phyloP scores from a whole-genome alignment of 2,329 filamentous ascomycete genomes.

The Chalaropsis ovoidea region DNA sequence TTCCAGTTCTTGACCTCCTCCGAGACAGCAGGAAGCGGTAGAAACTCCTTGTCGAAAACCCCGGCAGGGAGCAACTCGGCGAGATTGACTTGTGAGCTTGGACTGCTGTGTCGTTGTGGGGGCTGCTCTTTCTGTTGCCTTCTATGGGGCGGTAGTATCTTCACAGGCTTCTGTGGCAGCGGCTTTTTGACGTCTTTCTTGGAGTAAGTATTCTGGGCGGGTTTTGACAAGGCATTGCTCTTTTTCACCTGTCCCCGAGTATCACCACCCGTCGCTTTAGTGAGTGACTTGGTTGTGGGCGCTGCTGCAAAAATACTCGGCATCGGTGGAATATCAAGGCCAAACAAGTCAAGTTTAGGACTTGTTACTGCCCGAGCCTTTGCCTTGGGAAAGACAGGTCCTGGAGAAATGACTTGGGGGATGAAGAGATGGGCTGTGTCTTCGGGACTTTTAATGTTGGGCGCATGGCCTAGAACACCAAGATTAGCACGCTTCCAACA shows the following conservation, averaged over 20 bases:
- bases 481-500: not conserved
- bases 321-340: not conserved
- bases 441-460: not conserved
- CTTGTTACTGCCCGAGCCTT: not conserved
- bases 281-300: not conserved
- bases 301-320: not conserved
- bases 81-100: not conserved
- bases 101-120: not conserved
- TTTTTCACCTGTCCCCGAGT: not conserved
- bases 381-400: not conserved
- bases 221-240: not conserved
- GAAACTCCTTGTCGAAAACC: constrained; percentile 5
- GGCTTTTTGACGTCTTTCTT: not conserved
- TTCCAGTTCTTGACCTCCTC: constrained; percentile 12
- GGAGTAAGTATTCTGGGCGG: not conserved
- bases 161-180: not conserved
- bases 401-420: not conserved
- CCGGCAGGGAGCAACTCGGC: constrained; percentile 6
- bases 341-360: constrained; percentile 7
- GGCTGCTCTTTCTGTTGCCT: not conserved
- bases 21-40: constrained; percentile 1
- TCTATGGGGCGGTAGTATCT: not conserved
- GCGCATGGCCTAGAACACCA: not conserved
- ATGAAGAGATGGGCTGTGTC: not conserved
- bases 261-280: not conserved